A percentile compares a stretch with the other conserved stretches of the same genome.
Conservation (phyloP, 495 filamentous ascomycete species). For the Delitschia confertaspora region DNA sequence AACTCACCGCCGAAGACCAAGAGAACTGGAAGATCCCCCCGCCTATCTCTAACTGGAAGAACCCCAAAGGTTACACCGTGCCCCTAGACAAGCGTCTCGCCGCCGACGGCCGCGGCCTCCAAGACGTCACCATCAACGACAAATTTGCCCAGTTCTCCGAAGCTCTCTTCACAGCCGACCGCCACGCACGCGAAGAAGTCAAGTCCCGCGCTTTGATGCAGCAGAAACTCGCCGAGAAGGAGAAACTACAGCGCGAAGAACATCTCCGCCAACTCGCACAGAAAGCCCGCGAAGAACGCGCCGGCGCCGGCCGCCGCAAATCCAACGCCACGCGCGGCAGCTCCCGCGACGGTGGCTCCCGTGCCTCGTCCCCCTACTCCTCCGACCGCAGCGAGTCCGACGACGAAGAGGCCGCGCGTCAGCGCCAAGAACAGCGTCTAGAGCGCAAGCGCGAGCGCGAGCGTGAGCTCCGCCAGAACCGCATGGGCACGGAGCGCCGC, state of each 20-base stretch:
- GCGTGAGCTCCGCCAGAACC: slow-evolving; percentile 81
- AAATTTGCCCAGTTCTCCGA: slow-evolving; percentile 97
- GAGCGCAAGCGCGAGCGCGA: slow-evolving; percentile 77
- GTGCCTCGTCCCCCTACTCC: slow-evolving; percentile 28
- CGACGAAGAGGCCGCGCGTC: slow-evolving; percentile 55
- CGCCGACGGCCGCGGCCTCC: slow-evolving; percentile 85
- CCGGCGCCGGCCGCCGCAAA: slow-evolving; percentile 3
- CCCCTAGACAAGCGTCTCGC: slow-evolving; percentile 93
- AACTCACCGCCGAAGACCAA: slow-evolving; percentile 93
- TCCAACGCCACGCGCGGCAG: neutral
- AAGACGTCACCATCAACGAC: slow-evolving; percentile 96
- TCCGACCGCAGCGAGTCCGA: slow-evolving; percentile 45
- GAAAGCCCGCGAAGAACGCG: slow-evolving; percentile 76
- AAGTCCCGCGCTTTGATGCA: slow-evolving; percentile 90
- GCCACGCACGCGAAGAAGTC: slow-evolving; percentile 93
- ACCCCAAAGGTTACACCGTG: slow-evolving; percentile 95
- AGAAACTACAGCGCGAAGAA: slow-evolving; percentile 88
- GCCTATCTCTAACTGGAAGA: slow-evolving; percentile 97
- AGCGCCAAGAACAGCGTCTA: slow-evolving; percentile 63
- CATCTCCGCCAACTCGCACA: slow-evolving; percentile 82
- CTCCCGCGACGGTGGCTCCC: slow-evolving; percentile 4
- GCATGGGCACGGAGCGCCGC: slow-evolving; percentile 87
- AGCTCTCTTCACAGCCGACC: slow-evolving; percentile 84
- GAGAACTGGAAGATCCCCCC: slow-evolving; percentile 95
- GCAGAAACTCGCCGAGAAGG: slow-evolving; percentile 92